Evolutionary conservation across 768 basidiomycete species (phyloP).

Genomic region (Tephrocybe sp.): DNA sequence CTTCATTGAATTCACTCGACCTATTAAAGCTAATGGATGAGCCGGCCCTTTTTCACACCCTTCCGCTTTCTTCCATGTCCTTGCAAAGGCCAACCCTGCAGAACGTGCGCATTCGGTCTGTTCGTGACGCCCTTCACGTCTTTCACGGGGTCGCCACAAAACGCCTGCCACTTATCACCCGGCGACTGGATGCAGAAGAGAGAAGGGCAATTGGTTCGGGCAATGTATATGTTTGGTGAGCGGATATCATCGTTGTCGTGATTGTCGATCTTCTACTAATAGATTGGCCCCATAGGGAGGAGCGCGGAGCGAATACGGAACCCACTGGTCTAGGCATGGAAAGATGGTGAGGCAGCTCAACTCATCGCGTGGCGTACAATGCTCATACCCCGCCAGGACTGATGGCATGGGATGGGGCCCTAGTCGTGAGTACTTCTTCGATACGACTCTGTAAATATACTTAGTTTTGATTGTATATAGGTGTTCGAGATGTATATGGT

Average conservation of each 20-base stretch:
- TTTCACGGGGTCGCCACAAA: conserved; percentile 74
- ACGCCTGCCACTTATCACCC: conserved; percentile 70
- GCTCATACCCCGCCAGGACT: conserved; percentile 30
- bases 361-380: conserved; percentile 8
- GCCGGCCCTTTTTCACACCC: conserved; percentile 19
- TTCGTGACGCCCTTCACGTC: conserved; percentile 76
- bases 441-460: too few species aligned
- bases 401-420: conserved; percentile 83
- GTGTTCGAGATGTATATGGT: conserved; percentile 49
- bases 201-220: conserved; percentile 69
- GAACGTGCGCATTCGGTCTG: conserved; percentile 75
- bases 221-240: conserved; percentile 76
- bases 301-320: conserved; percentile 81
- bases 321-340: conserved; percentile 84
- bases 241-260: neutral
- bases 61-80: conserved; percentile 21
- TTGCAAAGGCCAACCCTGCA: conserved; percentile 79
- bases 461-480: too few species aligned
- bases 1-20: conserved; percentile 12
- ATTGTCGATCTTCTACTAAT: neutral
- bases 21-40: conserved; percentile 25
- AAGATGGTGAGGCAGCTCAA: conserved; percentile 50
- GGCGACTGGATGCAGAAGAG: conserved; percentile 81
- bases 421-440: conserved; percentile 66
- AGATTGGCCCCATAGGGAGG: conserved; percentile 48